A percentile compares a stretch with the other conserved stretches of the same genome.
Conservation (phyloP, 2,329 filamentous ascomycete genomes). For the Zymoseptoria crescenta region DNA sequence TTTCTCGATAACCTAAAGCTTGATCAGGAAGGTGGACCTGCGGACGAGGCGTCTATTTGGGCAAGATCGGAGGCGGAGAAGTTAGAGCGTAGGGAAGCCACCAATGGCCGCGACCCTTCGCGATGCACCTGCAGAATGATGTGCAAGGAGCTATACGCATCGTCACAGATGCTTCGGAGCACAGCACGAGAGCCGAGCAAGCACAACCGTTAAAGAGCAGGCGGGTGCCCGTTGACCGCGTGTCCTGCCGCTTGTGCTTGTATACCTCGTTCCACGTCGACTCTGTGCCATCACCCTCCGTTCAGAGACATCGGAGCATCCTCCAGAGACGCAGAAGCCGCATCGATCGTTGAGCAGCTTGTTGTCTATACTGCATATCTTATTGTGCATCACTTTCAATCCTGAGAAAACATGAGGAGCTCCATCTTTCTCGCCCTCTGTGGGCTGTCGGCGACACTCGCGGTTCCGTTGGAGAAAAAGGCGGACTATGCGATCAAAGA, state of each 20-base stretch:
- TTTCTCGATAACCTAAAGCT: background rate
- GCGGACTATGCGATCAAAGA: conserved; percentile 13
- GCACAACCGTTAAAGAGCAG: background rate
- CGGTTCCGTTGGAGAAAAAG: conserved; percentile 9
- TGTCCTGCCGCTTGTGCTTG: background rate
- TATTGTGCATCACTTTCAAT: background rate
- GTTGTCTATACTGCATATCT: background rate
- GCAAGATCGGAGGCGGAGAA: background rate
- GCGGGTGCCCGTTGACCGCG: background rate
- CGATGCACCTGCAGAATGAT: background rate
- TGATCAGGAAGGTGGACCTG: background rate
- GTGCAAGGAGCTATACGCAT: background rate
- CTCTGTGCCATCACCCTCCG: background rate
- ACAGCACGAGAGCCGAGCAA: background rate
- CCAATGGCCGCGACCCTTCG: background rate
- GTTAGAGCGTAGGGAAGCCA: background rate
- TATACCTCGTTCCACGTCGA: background rate
- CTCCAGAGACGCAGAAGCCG: background rate
- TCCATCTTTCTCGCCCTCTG: background rate
- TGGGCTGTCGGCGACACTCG: background rate
- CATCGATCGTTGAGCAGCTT: background rate
- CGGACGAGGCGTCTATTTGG: background rate
- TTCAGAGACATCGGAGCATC: background rate
- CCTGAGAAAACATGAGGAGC: background rate
- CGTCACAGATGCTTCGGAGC: background rate